Evolutionary conservation across 176 grass and related monocot genomes (phyloP), one percentile per base, ranked within the genome.

Genomic region (Chloris gayana): DNA sequence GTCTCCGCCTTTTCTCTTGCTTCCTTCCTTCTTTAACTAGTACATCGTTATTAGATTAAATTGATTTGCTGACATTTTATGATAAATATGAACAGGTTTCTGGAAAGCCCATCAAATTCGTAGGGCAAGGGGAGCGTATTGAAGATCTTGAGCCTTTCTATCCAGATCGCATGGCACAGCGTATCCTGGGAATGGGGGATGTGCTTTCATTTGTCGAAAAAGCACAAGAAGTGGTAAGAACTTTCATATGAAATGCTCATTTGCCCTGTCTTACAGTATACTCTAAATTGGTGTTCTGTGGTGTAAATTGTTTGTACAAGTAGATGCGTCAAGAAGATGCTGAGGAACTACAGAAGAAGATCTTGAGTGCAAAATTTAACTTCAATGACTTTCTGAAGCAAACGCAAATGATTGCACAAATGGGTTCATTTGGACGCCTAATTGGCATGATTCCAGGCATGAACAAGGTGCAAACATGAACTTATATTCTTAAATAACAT

Each of bases 181-280:
- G 96, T 42, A 84, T 99, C 46, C 83, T 99, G 79, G 96, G 93
- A 72, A 99, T 99, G 96, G 96, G 96, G 57, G 96, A 99, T 86
- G 93, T 95, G 69, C 96, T 99, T 86, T 95, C 93, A 67, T 99
- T 99, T 67, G 93, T 99, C 33, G 93, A 95, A 85, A 95, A 99
- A 73, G 86, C 96, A 69, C 92, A 98, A 85, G 90, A 98, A 98
- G 85, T 94, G 25, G 95, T 94, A 93, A 79, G 92, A 75, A 66
- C 8, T 25, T 61, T 76, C 59, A 32, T 81, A 13, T 54, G 11
- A 67, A 69, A 74, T 72, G 10, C 62, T 59, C 14, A 17, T 73
- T 88, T 47, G 9, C 58, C 44, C 58, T 82, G 57, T 75, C 25
- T 39, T 86, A 85, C 1, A 19, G 66, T 67, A 79, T 13, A 66